Evolutionary conservation across 176 grass and related monocot species (phyloP), one percentile per base, ranked within the genome.

Genomic region (Aegilops umbellulata): DNA sequence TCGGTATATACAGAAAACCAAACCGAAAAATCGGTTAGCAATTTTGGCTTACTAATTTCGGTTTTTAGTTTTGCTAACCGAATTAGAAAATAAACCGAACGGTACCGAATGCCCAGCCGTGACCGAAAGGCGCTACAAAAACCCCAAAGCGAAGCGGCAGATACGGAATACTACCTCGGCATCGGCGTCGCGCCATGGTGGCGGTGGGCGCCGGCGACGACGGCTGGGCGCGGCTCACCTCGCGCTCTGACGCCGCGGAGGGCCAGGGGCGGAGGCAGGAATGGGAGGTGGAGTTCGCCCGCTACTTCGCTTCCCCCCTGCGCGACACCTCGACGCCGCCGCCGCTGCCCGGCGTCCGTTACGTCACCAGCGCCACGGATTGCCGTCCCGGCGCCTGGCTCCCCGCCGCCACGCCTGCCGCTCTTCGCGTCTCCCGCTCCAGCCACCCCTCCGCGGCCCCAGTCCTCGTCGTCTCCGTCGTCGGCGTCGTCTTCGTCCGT

Each of bases 251-350:
- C 16, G 17, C 74, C 8, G 26, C 36, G 5, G 29, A 0, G 3
- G 7, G 4, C 2, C 27, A 5, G 36, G 12, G 27, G 32, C 30
- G 20, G 12, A 20, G 51, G 79, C 42, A 80, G 53, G 58, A 73
- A 55, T 94, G 93, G 90, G 79, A 92, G 60, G 93, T 94, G 53
- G 87, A 90, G 26, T 94, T 92, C 34, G 78, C 90, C 23, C 85
- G 93, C 67, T 94, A 86, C 93, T 90, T 90, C 78, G 68, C 44
- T 13, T 58, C 74, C 41, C 90, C 85, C 24, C 67, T 47, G 65
- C 71, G 27, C 47, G 35, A 25, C 47, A 76, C 78, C 35, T 32
- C 62, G 53, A 13, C 79, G 65, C 22, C 25, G 12, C 64, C 41
- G 41, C 7, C 81, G 23, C 84, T 84, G 15, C 82, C 87, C 24